phyloP scores from a whole-genome alignment of 306 rosid species.

The Acacia acuminata region DNA sequence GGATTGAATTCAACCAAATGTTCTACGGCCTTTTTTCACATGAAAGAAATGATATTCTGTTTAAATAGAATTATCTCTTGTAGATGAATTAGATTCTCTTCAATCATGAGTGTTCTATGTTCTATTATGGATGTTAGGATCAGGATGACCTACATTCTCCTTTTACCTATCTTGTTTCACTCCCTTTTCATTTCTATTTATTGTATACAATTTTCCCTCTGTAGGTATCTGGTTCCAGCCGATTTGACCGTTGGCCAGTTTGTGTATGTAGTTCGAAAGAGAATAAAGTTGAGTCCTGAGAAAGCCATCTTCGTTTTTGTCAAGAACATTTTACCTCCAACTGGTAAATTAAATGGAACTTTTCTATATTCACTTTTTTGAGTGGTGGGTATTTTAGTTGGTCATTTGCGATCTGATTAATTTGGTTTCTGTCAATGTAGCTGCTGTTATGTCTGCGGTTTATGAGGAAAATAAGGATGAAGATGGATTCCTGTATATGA shows the following conservation, averaged over 20 bases:
- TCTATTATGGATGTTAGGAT: not conserved
- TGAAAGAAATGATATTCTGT: not conserved
- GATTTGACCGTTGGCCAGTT: slow-evolving; percentile 66
- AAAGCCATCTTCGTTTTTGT: slow-evolving; percentile 64
- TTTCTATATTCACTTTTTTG: not conserved
- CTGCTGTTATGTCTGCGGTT: slow-evolving; percentile 56
- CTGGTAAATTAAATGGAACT: slow-evolving; percentile 34
- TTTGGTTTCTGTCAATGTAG: slow-evolving; percentile 36
- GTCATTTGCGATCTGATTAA: not conserved
- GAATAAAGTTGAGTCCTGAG: slow-evolving; percentile 63
- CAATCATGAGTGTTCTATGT: not conserved
- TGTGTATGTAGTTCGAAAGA: slow-evolving; percentile 62
- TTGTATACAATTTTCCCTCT: not conserved
- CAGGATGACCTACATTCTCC: not conserved
- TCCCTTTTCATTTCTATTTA: not conserved
- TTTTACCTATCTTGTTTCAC: not conserved
- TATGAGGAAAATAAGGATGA: slow-evolving; percentile 62
- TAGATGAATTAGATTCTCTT: not conserved
- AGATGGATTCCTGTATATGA: slow-evolving; percentile 69
- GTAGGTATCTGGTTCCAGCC: slow-evolving; percentile 64
- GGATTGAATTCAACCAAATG: not conserved
- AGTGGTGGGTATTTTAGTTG: not conserved
- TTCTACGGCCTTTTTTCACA: not conserved
- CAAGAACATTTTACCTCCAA: slow-evolving; percentile 59
- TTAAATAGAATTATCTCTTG: not conserved